Percentiles rank a stretch among this genome's conserved stretches.
phyloP scores from a whole-genome alignment of 192 early-diverging fungal genomes.

The Polychytrium aggregatum region DNA sequence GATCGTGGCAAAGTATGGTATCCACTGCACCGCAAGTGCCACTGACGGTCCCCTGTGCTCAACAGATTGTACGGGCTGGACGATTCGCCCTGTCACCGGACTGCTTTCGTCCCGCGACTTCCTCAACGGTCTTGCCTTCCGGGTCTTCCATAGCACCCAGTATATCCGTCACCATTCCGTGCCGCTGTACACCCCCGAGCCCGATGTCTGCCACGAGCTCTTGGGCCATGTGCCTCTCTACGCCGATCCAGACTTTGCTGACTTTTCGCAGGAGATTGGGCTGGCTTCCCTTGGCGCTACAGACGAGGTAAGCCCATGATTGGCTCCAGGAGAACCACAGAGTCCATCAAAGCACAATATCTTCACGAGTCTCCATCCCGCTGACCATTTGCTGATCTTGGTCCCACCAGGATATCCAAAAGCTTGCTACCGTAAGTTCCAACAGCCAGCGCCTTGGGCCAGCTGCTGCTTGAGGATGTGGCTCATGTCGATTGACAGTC shows the following conservation, averaged over 20 bases:
- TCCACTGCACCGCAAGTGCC: constrained; percentile 18
- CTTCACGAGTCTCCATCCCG: too few species aligned
- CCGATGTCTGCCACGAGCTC: constrained; percentile 91
- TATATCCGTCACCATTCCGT: constrained; percentile 90
- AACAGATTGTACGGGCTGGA: constrained; percentile 82
- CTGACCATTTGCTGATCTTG: too few species aligned
- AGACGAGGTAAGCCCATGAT: too few species aligned
- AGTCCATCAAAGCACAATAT: too few species aligned
- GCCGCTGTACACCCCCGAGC: constrained; percentile 88
- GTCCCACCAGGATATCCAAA: constrained; percentile 83
- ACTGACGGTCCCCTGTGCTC: background rate
- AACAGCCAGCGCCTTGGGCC: too few species aligned
- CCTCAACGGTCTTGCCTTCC: constrained; percentile 90
- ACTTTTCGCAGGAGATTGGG: constrained; percentile 89
- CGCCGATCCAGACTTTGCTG: constrained; percentile 73
- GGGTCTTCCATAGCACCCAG: constrained; percentile 95
- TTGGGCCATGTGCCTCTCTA: constrained; percentile 74
- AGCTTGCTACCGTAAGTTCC: constrained; percentile 62
- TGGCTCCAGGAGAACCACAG: too few species aligned
- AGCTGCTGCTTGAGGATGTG: too few species aligned
- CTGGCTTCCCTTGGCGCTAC: constrained; percentile 82
- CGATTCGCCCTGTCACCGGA: constrained; percentile 88
- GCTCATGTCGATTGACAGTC: too few species aligned
- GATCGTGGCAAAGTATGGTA: background rate
- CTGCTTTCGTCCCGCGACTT: constrained; percentile 88